Base-by-base conservation (phyloP, 176 grass and related monocot genomes). In the Alloteropsis semialata region DNA sequence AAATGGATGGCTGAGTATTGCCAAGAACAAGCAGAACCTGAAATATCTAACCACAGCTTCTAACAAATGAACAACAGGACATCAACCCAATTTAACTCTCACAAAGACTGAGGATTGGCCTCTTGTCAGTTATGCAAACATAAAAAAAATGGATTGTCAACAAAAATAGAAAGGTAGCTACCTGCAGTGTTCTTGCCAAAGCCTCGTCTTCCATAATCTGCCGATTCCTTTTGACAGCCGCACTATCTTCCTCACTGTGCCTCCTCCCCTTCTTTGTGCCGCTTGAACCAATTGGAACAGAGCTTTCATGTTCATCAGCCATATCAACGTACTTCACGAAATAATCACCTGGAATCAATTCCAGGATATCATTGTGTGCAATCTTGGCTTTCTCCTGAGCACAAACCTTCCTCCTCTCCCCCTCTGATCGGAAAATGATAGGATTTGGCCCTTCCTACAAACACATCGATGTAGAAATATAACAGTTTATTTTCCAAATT, bases 391-490 rank as follows among this genome's bases (percentile, higher is more conserved):
- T 98, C 66, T 89, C 89, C 42, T 85, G 84, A 21, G 89, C 74
- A 87, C 70, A 92, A 76, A 99, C 69, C 86, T 87, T 95, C 85
- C 64, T 90, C 71, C 85, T 90, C 63, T 89, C 82, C 34, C 89
- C 96, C 29, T 75, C 82, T 5, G 87, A 90, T 71, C 45, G 85
- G 36, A 95, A 65, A 48, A 95, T 56, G 57, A 98, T 82, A 51
- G 93, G 96, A 88, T 98, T 93, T 82, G 80, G 82, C 29, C 93
- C 96, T 91, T 98, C 93, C 96, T 96, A 84, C 45, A 92, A 58
- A 61, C 50, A 5, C 46, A 82, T 73, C 17, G 5, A 34, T 21
- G 43, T 24, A 1, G 8, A 80, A 43, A 10, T 33, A 76, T 21
- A 75, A 15, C 9, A 37, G 45, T 5, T 83, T 83, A 80, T 28